Evolutionary conservation across 2,329 filamentous ascomycete species (phyloP), one percentile per base, ranked within the genome.

Genomic region (Sarocladium strictum): DNA sequence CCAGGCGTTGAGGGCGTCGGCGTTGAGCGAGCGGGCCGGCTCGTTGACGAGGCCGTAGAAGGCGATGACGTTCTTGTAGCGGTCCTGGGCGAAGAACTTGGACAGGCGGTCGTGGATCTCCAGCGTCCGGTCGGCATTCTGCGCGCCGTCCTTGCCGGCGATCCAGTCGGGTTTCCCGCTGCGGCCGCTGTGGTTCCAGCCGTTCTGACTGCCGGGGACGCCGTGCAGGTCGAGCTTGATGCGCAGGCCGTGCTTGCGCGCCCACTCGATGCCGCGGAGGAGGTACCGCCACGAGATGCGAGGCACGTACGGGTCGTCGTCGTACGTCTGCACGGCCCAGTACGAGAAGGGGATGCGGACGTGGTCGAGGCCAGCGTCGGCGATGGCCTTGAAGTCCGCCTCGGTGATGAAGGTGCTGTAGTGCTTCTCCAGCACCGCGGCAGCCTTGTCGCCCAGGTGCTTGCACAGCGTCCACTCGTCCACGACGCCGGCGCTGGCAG

Each of bases 21-120:
- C 21, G 50, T 53, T 21, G 19, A 53, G 50, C 5, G 50, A n/a
- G 17, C 50, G 50, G 3, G 50, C 50, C 5, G 94, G 94, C 70
- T 99, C 94, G 71, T 99, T 99, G 65, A 85, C 90, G 1, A 97
- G 83, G 3, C 94, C 93, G 71, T 97, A 99, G 73, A 97, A 90
- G 12, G 87, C 83, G 58, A 99, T 78, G 60, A 99, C 80, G 67
- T 97, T 95, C 65, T 87, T 86, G 76, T 99, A 99, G 9, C 94
- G 87, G 45, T 87, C 83, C 66, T 97, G 94, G 0, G 92, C 84
- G 70, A 97, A 97, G 80, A 99, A 97, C 60, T 86, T 80, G 21
- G 89, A 90, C 14, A 97, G 78, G 56, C 88, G 84, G 65, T 94
- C 81, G 72, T 97, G 94, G 38, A 97, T 78, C 56, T 95, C 90